Percentiles rank a stretch among this genome's conserved stretches.
These are phyloP conservation scores for Fusarium foetens DNA, from an alignment of 2,329 filamentous ascomycete species.

Conservation along the genomic window DNA sequence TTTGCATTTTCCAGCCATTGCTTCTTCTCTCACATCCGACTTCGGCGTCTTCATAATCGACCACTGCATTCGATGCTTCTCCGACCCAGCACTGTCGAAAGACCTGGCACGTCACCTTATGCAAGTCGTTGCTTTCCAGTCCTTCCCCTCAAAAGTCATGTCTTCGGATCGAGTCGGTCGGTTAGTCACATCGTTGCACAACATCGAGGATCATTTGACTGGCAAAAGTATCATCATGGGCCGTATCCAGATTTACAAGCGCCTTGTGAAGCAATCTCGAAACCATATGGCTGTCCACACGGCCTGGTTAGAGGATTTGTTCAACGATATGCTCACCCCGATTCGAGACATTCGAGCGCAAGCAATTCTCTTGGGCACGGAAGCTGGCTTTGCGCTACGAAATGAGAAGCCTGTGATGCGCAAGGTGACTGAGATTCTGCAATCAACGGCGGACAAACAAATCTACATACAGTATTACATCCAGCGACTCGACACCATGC, in stretches of 20 bases:
- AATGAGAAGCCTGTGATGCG: conserved; percentile 74
- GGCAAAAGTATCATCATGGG: conserved; percentile 85
- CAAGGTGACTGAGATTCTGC: conserved; percentile 72
- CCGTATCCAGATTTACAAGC: conserved; percentile 81
- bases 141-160: conserved; percentile 79
- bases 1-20: conserved; percentile 77
- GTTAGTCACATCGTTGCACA: conserved; percentile 76
- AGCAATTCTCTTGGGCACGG: conserved; percentile 78
- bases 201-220: conserved; percentile 76
- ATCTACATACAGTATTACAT: conserved; percentile 77
- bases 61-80: conserved; percentile 78
- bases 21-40: conserved; percentile 76
- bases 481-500: conserved; percentile 73
- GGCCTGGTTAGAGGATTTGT: conserved; percentile 84
- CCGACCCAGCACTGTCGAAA: conserved; percentile 76
- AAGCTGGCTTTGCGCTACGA: conserved; percentile 75
- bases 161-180: conserved; percentile 75
- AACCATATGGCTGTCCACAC: conserved; percentile 75
- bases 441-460: conserved; percentile 60
- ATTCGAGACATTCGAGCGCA: conserved; percentile 79
- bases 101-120: conserved; percentile 82
- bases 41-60: conserved; percentile 85
- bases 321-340: conserved; percentile 82
- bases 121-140: conserved; percentile 82
- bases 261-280: conserved; percentile 77